A percentile compares a stretch with the other conserved stretches of the same genome.
Conservation (phyloP, 768 basidiomycete species). For the Mycena crocata region DNA sequence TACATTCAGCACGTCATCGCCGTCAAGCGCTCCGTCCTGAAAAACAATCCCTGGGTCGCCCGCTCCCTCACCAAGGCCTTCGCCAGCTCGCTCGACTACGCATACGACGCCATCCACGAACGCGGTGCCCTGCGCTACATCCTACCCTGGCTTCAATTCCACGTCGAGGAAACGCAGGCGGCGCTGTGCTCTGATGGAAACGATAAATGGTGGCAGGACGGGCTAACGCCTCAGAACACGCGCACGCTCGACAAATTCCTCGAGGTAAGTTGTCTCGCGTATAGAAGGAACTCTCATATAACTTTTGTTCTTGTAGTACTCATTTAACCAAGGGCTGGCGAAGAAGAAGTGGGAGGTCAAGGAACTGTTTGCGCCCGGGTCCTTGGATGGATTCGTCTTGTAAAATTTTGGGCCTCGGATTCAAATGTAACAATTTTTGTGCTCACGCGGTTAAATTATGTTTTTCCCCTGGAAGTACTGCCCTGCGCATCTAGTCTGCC, state of each 20-base stretch:
- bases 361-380: slow-evolving; percentile 32
- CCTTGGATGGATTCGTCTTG: slow-evolving; percentile 27
- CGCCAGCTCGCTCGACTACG: slow-evolving; percentile 30
- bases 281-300: neutral
- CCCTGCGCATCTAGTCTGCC: no score
- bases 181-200: slow-evolving; percentile 26
- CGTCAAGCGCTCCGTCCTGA: slow-evolving; percentile 30
- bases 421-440: neutral
- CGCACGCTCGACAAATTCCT: slow-evolving; percentile 34
- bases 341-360: slow-evolving; percentile 33
- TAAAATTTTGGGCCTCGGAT: neutral
- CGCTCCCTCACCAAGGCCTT: slow-evolving; percentile 34
- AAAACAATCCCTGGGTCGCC: slow-evolving; percentile 29
- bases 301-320: slow-evolving; percentile 8
- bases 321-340: slow-evolving; percentile 31
- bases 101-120: slow-evolving; percentile 35
- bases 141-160: slow-evolving; percentile 32
- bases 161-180: slow-evolving; percentile 34
- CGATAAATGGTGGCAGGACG: slow-evolving; percentile 35
- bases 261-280: slow-evolving; percentile 14
- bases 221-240: slow-evolving; percentile 31
- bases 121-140: slow-evolving; percentile 33
- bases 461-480: neutral
- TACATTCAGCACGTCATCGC: slow-evolving; percentile 26
- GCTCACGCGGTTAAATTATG: no score